Base-by-base conservation (phyloP, 1,284 basidiomycete genomes). In the Cronartium quercuum region DNA sequence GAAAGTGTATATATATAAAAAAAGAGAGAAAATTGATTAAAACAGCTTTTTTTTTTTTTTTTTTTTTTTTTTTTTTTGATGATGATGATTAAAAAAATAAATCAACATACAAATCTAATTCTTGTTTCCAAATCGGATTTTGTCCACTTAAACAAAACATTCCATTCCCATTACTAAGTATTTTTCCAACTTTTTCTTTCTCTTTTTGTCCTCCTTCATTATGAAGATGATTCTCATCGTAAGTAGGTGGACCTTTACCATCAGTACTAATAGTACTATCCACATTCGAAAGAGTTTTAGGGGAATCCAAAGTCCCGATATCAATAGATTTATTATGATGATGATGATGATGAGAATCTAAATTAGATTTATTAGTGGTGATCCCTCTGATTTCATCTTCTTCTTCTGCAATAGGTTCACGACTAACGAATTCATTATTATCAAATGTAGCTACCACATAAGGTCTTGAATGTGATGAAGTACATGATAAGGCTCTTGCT, bases 361-460 rank as follows among this genome's bases (percentile, higher is more conserved):
- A 18, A 1, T 55, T 55, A 4, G 18, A n/a, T 55, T 24, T n/a
- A 55, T n/a, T n/a, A 21, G 51, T 21, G 15, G 7, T n/a, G 51
- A 55, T 40, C 2, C 70, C 70, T 38, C 42, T 60, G 1, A 38
- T 42, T 38, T 75, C 73, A 82, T 90, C 91, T n/a, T 86, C 84
- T 81, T 92, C 91, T 78, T 88, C 86, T 10, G 70, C 81, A 58
- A 90, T 91, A 24, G 95, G 92, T 80, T 96, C 92, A 76, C 95
- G 85, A 78, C 89, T 90, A 81, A 98, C 90, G 82, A 98, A 99
- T 83, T 99, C 95, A 86, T 94, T 98, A 84, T 98, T 92, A 85
- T 99, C 95, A 83, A 98, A 98, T 82, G 94, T 91, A 79, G 96
- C 93, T 81, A 98, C 95, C 78, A 94, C 92, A 82, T 98, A 98